Evolutionary conservation across 305 asterid genomes (phyloP).

Genomic region (Solanum chacoense): DNA sequence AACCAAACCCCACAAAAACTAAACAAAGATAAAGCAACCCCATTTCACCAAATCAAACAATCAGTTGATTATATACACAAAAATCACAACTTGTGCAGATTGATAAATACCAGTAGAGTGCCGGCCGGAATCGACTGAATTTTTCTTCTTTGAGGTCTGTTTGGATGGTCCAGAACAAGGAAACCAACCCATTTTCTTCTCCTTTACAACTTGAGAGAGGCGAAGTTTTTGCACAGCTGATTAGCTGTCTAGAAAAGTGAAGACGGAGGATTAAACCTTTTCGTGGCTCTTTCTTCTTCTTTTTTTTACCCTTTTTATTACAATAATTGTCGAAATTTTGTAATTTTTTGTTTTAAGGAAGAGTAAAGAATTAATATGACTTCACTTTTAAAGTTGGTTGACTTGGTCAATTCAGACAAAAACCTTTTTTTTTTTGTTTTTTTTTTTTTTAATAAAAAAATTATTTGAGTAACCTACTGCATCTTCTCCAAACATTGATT

Average conservation of each 20-base stretch:
- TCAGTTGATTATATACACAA: neutral
- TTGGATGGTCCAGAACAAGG: constrained; percentile 3
- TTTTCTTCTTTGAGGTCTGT: neutral
- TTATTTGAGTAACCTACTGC: neutral
- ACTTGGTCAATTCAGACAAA: neutral
- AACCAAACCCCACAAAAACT: neutral
- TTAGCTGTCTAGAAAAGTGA: neutral
- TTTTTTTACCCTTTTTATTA: neutral
- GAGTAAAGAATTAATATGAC: neutral
- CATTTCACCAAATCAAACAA: neutral
- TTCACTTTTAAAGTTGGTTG: neutral
- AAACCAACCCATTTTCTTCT: neutral
- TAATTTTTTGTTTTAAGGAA: neutral
- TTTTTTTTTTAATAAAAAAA: neutral
- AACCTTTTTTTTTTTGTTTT: neutral
- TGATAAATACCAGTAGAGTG: neutral
- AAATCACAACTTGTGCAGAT: neutral
- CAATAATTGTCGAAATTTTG: neutral
- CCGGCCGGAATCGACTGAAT: neutral
- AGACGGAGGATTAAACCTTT: neutral
- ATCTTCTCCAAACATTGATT: neutral
- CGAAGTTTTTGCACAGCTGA: neutral
- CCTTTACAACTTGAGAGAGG: neutral
- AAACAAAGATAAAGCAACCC: neutral
- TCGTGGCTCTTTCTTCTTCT: neutral